Conservation (phyloP, 2,329 filamentous ascomycete species). For the Arthrobotrys sphaeroides region DNA sequence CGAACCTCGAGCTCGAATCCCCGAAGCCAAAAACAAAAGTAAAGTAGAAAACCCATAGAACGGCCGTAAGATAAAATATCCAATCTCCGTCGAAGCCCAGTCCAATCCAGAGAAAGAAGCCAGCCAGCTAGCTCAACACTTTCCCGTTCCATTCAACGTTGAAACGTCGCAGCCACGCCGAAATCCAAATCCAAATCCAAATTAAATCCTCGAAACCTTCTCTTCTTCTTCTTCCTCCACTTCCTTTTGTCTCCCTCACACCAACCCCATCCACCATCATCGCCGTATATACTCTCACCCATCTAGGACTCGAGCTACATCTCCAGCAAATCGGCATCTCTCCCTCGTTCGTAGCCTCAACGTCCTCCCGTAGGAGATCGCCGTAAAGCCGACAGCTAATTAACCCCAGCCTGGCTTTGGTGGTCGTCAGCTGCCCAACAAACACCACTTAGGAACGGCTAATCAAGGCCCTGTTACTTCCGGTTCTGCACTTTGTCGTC, state of each 20-base stretch:
- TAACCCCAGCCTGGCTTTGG: conserved; percentile 12
- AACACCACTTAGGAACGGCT: conserved; percentile 23
- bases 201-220: conserved; percentile 19
- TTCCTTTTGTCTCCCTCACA: neutral
- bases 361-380: conserved; percentile 32
- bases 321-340: conserved; percentile 11
- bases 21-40: neutral
- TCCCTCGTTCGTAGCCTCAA: neutral
- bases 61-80: neutral
- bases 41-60: neutral
- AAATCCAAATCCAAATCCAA: neutral
- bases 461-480: conserved; percentile 34
- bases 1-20: neutral
- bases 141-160: conserved; percentile 57
- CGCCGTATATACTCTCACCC: neutral
- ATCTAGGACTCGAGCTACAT: neutral
- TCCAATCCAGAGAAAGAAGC: no score
- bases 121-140: conserved; percentile 22
- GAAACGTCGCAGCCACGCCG: neutral
- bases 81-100: no score
- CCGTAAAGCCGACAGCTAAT: conserved; percentile 35
- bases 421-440: conserved; percentile 47
- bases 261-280: neutral
- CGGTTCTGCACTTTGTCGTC: conserved; percentile 52
- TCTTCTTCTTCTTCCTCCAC: neutral